Evolutionary conservation across 768 basidiomycete species (phyloP).

Genomic region (Boletus sp.): DNA sequence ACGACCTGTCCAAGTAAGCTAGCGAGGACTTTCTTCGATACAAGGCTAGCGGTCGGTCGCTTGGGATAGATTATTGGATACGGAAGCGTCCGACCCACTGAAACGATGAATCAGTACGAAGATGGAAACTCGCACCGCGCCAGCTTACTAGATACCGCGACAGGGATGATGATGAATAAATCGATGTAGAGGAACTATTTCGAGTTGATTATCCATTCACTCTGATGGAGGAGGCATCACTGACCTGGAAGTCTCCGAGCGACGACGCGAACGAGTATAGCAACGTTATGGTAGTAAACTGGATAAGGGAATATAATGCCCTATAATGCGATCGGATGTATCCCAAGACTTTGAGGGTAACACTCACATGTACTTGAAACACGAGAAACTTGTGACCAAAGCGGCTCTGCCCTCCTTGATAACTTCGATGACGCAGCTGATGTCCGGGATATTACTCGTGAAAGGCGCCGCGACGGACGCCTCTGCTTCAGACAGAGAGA

Average conservation of each 20-base stretch:
- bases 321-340: slow-evolving; percentile 40
- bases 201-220: slow-evolving; percentile 8
- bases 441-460: slow-evolving; percentile 90
- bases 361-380: slow-evolving; percentile 98
- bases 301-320: slow-evolving; percentile 97
- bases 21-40: slow-evolving; percentile 91
- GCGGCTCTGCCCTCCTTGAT: slow-evolving; percentile 97
- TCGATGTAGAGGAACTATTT: slow-evolving; percentile 93
- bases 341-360: neutral
- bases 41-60: slow-evolving; percentile 91
- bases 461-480: slow-evolving; percentile 98
- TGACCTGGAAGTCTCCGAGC: slow-evolving; percentile 92
- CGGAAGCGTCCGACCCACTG: slow-evolving; percentile 95
- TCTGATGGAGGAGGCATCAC: slow-evolving; percentile 16
- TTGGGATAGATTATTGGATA: slow-evolving; percentile 85
- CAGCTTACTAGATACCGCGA: slow-evolving; percentile 89
- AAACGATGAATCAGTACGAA: slow-evolving; percentile 4
- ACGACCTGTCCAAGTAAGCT: slow-evolving; percentile 93
- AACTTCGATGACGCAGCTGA: slow-evolving; percentile 93
- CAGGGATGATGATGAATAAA: slow-evolving; percentile 94
- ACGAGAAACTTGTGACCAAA: slow-evolving; percentile 96
- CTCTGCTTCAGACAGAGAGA: slow-evolving; percentile 96
- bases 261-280: slow-evolving; percentile 96
- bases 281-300: slow-evolving; percentile 96
- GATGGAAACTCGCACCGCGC: neutral